Base-by-base conservation (phyloP, 805 yeast species). In the Jamesozyma jinghongensis region DNA sequence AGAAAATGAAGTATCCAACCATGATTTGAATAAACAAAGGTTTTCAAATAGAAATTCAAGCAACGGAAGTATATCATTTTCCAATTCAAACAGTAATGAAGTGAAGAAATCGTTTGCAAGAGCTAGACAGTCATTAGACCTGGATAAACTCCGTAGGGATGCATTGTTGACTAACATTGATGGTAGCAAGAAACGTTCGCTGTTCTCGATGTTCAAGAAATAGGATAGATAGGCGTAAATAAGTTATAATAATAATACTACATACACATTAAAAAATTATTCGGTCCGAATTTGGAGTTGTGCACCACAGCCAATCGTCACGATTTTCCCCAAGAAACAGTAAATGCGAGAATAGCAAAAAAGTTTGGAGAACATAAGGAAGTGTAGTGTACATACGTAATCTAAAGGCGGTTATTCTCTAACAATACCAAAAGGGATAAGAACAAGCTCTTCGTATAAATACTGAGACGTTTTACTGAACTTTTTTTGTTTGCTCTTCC, bases 81-180 rank as follows among this genome's bases (percentile, higher is more conserved):
- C 44, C 10, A 33, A 49, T 5, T 25, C 43, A 14, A 44, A 32
- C 16, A 34, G 37, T 34, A 41, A 35, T 31, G 52, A 46, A 19
- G 42, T 48, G 40, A 51, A 45, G 28, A 53, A 47, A 31, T 50
- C 58, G 1, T 46, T 54, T 36, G 46, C 54, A 7, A 51, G 45
- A 33, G 56, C 54, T 1, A 51, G 62, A n/a, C 56, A 54, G 32
- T 58, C 63, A 3, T 42, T 58, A 11, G 63, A 58, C 34, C 36
- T 57, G 34, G 63, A 58, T 33, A 44, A 48, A 37, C 33, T 50
- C 5, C 53, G 56, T 40, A 51, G 53, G 18, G 62, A 57, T 36
- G 48, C 50, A 13, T 26, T 46, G 12, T 19, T 47, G 10, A 44
- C 41, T 19, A 40, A 29, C 19, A 40, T 42, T 17, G 54, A 52